phyloP scores from a whole-genome alignment of 805 yeast genomes.

The Candida khao-thaluensis region DNA sequence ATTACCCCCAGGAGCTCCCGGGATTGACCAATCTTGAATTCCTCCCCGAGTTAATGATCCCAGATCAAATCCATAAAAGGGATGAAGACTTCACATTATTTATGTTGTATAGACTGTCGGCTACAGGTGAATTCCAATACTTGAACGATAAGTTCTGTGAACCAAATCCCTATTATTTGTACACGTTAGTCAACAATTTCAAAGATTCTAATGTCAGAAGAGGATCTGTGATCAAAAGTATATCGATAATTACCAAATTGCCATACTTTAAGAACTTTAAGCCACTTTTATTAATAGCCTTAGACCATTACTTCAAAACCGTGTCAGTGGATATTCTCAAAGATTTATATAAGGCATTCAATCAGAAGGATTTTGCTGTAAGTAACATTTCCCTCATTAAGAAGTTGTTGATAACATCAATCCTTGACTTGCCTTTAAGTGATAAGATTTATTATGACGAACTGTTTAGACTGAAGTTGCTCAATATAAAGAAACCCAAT shows the following conservation, averaged over 20 bases:
- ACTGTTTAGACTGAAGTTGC: constrained; percentile 33
- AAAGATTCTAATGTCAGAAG: constrained; percentile 46
- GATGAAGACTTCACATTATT: constrained; percentile 60
- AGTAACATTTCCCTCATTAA: constrained; percentile 31
- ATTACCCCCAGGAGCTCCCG: constrained; percentile 35
- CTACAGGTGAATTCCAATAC: constrained; percentile 41
- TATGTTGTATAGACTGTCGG: constrained; percentile 46
- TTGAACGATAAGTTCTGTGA: constrained; percentile 32
- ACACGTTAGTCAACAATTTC: constrained; percentile 54
- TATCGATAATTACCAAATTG: constrained; percentile 56
- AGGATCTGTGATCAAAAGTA: constrained; percentile 59
- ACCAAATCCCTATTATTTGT: constrained; percentile 48
- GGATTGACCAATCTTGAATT: constrained; percentile 36
- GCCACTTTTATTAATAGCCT: constrained; percentile 54
- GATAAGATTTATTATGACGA: constrained; percentile 43
- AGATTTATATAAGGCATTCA: constrained; percentile 32
- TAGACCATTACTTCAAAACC: constrained; percentile 45
- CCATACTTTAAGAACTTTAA: constrained; percentile 55
- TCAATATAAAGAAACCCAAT: constrained; percentile 24
- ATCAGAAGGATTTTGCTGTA: constrained; percentile 28
- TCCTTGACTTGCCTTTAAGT: constrained; percentile 41
- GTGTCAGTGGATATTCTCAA: constrained; percentile 21
- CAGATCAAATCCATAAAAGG: constrained; percentile 57
- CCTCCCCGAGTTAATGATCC: constrained; percentile 59
- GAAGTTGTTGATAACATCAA: constrained; percentile 40